Evolutionary conservation across 2,329 filamentous ascomycete species (phyloP).

Genomic region (Aureobasidium sp.): DNA sequence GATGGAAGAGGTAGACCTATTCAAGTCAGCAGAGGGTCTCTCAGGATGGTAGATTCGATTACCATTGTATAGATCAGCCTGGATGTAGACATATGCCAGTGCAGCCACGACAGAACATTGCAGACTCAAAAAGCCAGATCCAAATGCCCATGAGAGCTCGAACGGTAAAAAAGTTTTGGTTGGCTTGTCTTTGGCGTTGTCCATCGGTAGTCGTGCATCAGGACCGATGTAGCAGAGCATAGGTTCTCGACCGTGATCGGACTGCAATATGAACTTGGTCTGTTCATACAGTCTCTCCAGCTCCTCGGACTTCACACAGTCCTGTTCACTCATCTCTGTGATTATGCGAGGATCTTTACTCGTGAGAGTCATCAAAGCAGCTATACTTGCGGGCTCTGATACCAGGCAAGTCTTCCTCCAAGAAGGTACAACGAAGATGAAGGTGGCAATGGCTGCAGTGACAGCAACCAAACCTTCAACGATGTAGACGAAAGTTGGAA

Average conservation of each 20-base stretch:
- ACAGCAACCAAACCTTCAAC: conserved; percentile 23
- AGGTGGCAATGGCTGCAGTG: conserved; percentile 23
- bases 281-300: background rate
- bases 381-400: conserved; percentile 31
- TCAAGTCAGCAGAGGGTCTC: background rate
- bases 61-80: background rate
- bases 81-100: background rate
- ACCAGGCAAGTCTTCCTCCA: conserved; percentile 10
- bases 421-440: conserved; percentile 23
- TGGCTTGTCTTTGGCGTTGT: background rate
- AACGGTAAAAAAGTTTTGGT: background rate
- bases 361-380: conserved; percentile 28
- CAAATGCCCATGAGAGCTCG: conserved; percentile 4
- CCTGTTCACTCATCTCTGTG: background rate
- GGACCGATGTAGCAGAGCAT: background rate
- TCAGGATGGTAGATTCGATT: background rate
- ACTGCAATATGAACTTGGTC: background rate
- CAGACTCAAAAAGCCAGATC: background rate
- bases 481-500: conserved; percentile 33
- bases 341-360: conserved; percentile 21
- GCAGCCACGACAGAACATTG: background rate
- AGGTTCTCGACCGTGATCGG: background rate
- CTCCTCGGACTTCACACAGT: background rate
- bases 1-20: conserved; percentile 35
- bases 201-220: background rate